Conservation (phyloP, 176 grass and related monocot species). For the Otatea glauca region DNA sequence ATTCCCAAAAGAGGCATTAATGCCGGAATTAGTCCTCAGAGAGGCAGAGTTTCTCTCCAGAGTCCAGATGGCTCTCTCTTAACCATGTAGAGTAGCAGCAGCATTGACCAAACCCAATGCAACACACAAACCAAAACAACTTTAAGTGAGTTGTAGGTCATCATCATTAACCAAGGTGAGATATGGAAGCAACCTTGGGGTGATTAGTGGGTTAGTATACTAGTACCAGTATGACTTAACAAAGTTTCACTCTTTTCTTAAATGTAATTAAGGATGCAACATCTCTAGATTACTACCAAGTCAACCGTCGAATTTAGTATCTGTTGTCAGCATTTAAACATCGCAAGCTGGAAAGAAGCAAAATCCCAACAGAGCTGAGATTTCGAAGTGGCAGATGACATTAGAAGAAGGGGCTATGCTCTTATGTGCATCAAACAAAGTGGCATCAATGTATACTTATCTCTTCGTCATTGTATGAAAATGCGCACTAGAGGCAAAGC, state of each 20-base stretch:
- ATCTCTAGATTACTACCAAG: constrained; percentile 54
- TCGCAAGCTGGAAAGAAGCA: constrained; percentile 52
- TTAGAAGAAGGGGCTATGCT: constrained; percentile 21
- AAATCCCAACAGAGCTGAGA: constrained; percentile 41
- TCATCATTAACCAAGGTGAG: constrained; percentile 58
- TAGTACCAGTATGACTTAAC: constrained; percentile 36
- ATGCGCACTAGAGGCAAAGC: constrained; percentile 48
- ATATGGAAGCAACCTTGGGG: constrained; percentile 54
- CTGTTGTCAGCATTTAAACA: constrained; percentile 64
- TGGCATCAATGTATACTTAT: constrained; percentile 70
- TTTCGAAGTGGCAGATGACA: constrained; percentile 53
- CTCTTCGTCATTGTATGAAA: constrained; percentile 59
- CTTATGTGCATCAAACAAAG: constrained; percentile 74
- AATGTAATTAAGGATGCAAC: constrained; percentile 35
- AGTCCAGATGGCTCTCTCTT: constrained; percentile 36
- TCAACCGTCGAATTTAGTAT: constrained; percentile 78
- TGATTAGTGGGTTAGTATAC: constrained; percentile 25
- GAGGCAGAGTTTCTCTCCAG: neutral
- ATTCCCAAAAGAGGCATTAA: constrained; percentile 51
- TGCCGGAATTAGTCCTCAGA: constrained; percentile 45
- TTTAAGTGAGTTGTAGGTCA: constrained; percentile 69
- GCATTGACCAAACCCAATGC: constrained; percentile 57
- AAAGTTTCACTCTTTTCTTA: constrained; percentile 40
- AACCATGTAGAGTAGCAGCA: constrained; percentile 43
- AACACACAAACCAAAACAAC: constrained; percentile 64